These are phyloP conservation scores for Gaultheria prostrata DNA, from an alignment of 148 eudicot genomes.

Conservation along the genomic window DNA sequence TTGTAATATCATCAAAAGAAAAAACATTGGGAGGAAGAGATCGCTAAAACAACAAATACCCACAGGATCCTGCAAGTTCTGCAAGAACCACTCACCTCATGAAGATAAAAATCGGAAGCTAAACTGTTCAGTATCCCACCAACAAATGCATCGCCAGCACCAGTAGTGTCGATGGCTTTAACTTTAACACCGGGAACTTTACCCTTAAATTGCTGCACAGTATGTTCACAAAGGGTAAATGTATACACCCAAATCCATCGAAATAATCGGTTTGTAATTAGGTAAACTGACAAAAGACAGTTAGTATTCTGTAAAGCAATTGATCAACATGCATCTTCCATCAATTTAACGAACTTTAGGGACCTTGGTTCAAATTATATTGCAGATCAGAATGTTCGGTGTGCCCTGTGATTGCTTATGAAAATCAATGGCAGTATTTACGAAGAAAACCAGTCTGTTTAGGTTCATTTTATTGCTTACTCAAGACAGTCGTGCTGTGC, in stretches of 20 bases:
- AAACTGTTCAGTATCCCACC: slow-evolving; percentile 63
- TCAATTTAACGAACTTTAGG: not conserved
- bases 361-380: not conserved
- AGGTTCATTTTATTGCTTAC: not conserved
- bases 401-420: not conserved
- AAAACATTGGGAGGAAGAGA: not conserved
- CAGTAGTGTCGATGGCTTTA: slow-evolving; percentile 81
- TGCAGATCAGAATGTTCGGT: not conserved
- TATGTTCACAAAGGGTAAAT: not conserved
- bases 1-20: not conserved
- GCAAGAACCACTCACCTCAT: slow-evolving; percentile 44
- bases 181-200: slow-evolving; percentile 61
- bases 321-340: not conserved
- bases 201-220: slow-evolving; percentile 66
- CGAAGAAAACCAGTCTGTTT: not conserved
- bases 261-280: not conserved
- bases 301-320: not conserved
- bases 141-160: slow-evolving; percentile 92
- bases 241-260: not conserved
- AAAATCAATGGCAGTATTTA: not conserved
- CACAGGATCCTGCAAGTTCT: slow-evolving; percentile 48
- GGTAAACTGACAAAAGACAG: not conserved
- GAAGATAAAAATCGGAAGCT: slow-evolving; percentile 55
- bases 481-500: not conserved
- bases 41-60: not conserved